These are phyloP conservation scores for Salix caprea DNA, from an alignment of 345 rosid species.

Conservation along the genomic window DNA sequence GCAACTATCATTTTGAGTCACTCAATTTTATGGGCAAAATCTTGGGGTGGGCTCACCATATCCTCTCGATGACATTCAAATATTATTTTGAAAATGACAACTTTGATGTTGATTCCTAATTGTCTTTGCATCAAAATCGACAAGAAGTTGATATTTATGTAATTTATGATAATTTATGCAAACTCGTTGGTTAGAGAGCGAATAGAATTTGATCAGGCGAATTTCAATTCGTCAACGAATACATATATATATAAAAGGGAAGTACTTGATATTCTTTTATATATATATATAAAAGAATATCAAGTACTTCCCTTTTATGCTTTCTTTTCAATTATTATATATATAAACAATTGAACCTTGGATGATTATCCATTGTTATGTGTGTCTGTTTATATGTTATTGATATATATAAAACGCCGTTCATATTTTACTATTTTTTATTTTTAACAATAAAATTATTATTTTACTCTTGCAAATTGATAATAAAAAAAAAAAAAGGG, in stretches of 20 bases:
- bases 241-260: too few species aligned
- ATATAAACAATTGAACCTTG: neutral
- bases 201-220: neutral
- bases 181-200: neutral
- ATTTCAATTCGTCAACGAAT: too few species aligned
- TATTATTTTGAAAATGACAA: conserved; percentile 1
- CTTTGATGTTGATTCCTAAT: neutral
- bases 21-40: conserved; percentile 6
- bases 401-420: too few species aligned
- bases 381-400: too few species aligned
- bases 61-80: conserved; percentile 4
- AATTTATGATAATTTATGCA: neutral
- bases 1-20: neutral
- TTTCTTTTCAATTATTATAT: neutral
- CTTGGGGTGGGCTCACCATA: conserved; percentile 15
- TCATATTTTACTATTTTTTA: too few species aligned
- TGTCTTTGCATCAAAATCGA: conserved; percentile 4
- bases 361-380: neutral
- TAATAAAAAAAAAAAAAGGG: too few species aligned
- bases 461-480: too few species aligned
- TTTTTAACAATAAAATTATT: too few species aligned
- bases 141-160: neutral
- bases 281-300: neutral
- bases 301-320: neutral
- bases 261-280: too few species aligned